These are phyloP conservation scores for Populus tomentosa DNA, from an alignment of 441 rosid genomes.

Conservation along the genomic window DNA sequence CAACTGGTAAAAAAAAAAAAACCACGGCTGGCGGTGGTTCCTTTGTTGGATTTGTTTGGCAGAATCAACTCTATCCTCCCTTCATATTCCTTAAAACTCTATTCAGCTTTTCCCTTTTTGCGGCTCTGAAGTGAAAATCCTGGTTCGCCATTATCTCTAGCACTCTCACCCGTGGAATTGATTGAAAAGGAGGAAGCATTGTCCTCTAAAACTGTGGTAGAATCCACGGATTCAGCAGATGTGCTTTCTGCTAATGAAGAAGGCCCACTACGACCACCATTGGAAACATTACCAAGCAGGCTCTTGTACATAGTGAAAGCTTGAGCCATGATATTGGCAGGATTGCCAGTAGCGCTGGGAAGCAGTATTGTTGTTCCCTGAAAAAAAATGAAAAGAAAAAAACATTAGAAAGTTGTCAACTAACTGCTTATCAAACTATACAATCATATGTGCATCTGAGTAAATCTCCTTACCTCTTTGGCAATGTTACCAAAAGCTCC, in stretches of 20 bases:
- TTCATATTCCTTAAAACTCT: background rate
- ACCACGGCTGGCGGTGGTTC: background rate
- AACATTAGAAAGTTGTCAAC: background rate
- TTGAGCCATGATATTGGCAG: slow-evolving; percentile 76
- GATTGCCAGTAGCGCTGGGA: slow-evolving; percentile 62
- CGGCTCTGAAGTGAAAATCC: slow-evolving; percentile 56
- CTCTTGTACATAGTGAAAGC: slow-evolving; percentile 77
- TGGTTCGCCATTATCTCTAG: slow-evolving; percentile 15
- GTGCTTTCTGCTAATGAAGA: slow-evolving; percentile 7
- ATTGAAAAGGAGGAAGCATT: slow-evolving; percentile 26
- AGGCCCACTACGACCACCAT: background rate
- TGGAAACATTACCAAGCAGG: slow-evolving; percentile 39
- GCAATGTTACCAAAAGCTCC: slow-evolving; percentile 85
- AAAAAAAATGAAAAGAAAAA: background rate
- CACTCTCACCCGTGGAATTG: slow-evolving; percentile 7
- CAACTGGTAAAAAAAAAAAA: background rate
- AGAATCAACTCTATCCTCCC: background rate
- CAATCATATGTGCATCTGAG: background rate
- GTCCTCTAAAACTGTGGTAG: background rate
- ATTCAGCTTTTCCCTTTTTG: slow-evolving; percentile 23
- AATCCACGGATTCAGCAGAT: background rate
- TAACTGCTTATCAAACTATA: background rate
- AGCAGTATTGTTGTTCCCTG: slow-evolving; percentile 90
- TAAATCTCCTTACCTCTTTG: slow-evolving; percentile 52
- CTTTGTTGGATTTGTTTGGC: background rate